Evolutionary conservation across 495 filamentous ascomycete species (phyloP).

Genomic region (Neurospora hispaniola): DNA sequence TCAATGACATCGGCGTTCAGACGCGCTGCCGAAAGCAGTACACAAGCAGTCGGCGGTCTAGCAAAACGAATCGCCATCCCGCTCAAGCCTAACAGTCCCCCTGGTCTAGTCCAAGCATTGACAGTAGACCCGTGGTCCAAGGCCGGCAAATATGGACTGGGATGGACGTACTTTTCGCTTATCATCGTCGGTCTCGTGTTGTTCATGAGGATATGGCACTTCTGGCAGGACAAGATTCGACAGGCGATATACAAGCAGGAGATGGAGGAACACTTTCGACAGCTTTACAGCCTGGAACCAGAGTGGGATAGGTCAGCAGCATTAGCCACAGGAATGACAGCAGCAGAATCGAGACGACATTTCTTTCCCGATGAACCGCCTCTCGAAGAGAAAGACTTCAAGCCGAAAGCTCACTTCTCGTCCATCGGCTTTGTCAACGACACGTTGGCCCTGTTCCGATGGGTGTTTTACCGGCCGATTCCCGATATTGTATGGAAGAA

Average conservation of each 20-base stretch:
- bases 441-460: constrained; percentile 64
- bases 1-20: constrained; percentile 11
- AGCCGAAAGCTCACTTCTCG: constrained; percentile 57
- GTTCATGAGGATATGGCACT: constrained; percentile 64
- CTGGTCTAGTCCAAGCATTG: constrained; percentile 59
- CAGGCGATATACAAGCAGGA: constrained; percentile 74
- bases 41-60: constrained; percentile 32
- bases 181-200: constrained; percentile 54
- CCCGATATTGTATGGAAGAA: constrained; percentile 54
- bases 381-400: constrained; percentile 40
- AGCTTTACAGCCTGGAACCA: constrained; percentile 42
- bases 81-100: constrained; percentile 55
- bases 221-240: constrained; percentile 79
- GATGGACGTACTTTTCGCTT: constrained; percentile 77
- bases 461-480: constrained; percentile 76
- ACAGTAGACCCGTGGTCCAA: constrained; percentile 68
- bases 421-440: constrained; percentile 63
- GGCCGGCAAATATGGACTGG: constrained; percentile 79
- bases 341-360: constrained; percentile 39
- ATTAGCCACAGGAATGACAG: constrained; percentile 53
- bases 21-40: constrained; percentile 12
- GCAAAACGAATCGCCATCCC: constrained; percentile 67
- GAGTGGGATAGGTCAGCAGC: constrained; percentile 58
- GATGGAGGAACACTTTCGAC: constrained; percentile 44
- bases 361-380: constrained; percentile 55